Percentiles rank a stretch among this genome's conserved stretches.
Evolutionary conservation across 208 protist genomes (phyloP).

Genomic region (Trypanosoma rangeli): DNA sequence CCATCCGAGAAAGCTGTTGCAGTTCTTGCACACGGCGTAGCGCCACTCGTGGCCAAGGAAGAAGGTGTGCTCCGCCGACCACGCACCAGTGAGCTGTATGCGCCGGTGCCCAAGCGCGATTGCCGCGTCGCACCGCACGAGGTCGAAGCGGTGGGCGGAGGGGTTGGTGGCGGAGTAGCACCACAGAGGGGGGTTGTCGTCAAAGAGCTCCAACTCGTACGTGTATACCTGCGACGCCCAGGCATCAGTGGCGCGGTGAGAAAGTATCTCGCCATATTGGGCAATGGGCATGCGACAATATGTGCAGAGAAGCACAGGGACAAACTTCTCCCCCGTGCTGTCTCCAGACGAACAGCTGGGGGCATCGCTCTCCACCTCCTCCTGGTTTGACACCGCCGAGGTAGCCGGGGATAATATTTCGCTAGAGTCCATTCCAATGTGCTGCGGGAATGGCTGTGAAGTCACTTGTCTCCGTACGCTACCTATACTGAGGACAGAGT

Average conservation of each 20-base stretch:
- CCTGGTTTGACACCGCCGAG: neutral
- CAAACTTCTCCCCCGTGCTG: neutral
- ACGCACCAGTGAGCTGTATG: conserved; percentile 30
- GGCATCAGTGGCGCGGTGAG: conserved; percentile 27
- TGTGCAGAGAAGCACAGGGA: conserved; percentile 50
- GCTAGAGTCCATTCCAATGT: neutral
- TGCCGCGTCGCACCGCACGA: conserved; percentile 37
- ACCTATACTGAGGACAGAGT: no score
- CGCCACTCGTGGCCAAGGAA: conserved; percentile 80
- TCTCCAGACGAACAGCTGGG: neutral
- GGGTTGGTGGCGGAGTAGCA: conserved; percentile 85
- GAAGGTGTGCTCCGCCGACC: conserved; percentile 76
- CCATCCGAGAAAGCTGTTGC: conserved; percentile 76
- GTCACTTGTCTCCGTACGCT: no score
- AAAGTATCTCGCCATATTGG: conserved; percentile 46
- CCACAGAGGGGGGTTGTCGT: conserved; percentile 44
- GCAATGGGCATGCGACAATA: conserved; percentile 49
- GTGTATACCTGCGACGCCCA: conserved; percentile 66
- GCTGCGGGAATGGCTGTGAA: no score
- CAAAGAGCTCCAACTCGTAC: conserved; percentile 79
- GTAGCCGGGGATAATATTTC: neutral
- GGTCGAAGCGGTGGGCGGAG: conserved; percentile 59
- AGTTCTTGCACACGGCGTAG: conserved; percentile 51
- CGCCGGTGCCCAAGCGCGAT: conserved; percentile 10
- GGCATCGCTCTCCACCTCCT: neutral